A percentile compares a stretch with the other conserved stretches of the same genome.
Evolutionary conservation across 495 filamentous ascomycete genomes (phyloP).

Genomic region (Neurospora tetraspora): DNA sequence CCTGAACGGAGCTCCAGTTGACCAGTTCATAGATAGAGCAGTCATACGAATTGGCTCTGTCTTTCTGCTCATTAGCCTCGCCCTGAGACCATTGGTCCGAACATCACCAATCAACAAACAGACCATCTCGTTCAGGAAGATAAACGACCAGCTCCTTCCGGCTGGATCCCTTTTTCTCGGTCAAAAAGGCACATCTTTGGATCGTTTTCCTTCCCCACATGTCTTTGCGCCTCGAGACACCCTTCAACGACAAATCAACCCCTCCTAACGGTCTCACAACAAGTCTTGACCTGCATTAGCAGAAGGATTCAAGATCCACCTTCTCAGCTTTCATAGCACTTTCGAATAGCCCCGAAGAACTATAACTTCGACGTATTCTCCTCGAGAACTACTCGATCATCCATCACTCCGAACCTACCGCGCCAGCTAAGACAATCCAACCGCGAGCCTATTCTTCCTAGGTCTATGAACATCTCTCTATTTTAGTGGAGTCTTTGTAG

Average conservation of each 20-base stretch:
- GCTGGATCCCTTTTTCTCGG: neutral
- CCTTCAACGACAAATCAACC: neutral
- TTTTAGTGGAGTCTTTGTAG: conserved; percentile 20
- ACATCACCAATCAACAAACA: neutral
- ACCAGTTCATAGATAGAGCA: neutral
- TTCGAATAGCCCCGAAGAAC: neutral
- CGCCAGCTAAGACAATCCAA: neutral
- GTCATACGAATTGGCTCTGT: neutral
- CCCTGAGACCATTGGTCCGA: neutral
- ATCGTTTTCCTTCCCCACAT: neutral
- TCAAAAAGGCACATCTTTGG: neutral
- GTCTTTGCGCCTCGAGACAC: neutral
- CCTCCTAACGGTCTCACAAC: neutral
- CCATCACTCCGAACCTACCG: neutral
- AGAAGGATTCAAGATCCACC: neutral
- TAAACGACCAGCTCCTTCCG: neutral
- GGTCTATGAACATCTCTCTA: conserved; percentile 21
- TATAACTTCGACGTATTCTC: neutral
- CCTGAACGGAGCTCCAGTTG: neutral
- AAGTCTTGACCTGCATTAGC: neutral
- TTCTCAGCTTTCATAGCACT: neutral
- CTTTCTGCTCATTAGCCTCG: neutral
- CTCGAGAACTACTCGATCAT: neutral
- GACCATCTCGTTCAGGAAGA: neutral
- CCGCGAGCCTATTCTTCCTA: conserved; percentile 9